Evolutionary conservation across 805 yeast genomes (phyloP), one percentile per base, ranked within the genome.

Genomic region (Pichia cabralensis): DNA sequence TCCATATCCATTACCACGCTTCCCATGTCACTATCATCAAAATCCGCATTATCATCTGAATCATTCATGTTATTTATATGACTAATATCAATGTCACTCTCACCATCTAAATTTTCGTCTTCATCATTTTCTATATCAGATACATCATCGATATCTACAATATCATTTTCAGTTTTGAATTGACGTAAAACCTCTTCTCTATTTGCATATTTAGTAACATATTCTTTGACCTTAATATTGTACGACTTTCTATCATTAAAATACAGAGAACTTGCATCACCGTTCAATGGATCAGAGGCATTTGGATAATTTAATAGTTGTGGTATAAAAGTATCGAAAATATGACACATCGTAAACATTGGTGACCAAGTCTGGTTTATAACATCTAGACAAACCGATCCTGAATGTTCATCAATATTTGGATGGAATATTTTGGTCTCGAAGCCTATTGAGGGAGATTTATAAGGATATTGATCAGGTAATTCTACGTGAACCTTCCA

Each of bases 281-380:
- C 77, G 50, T 89, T 89, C 42, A 89, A 67, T 1, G 98, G 98
- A 55, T 89, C 98, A 11, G 89, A 66, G 2, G 97, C 89, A 51
- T 89, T 89, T 14, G 97, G 96, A 51, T 89, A 92, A 36, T 88
- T 72, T 42, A 89, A 64, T 38, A 89, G 62, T 48, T 94, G 97
- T 6, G 98, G 98, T 40, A 89, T 62, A 61, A 89, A 92, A 53
- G 84, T 79, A 50, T 89, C 97, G 54, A 92, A 84, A 18, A 89
- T 82, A 54, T 92, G 92, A 44, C 78, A 65, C 44, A 92, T 69
- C 36, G 92, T 96, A 64, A 86, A 89, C 85, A 89, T 82, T 2
- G 98, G 97, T 27, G 94, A 82, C 98, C 98, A 89, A 1, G 97
- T 85, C 53, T 89, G 96, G 55, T 89, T 89, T 43, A 89, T 88